Percentiles rank a stretch among this genome's conserved stretches.
Evolutionary conservation across 768 basidiomycete species (phyloP).

Genomic region (Lentinula sp.): DNA sequence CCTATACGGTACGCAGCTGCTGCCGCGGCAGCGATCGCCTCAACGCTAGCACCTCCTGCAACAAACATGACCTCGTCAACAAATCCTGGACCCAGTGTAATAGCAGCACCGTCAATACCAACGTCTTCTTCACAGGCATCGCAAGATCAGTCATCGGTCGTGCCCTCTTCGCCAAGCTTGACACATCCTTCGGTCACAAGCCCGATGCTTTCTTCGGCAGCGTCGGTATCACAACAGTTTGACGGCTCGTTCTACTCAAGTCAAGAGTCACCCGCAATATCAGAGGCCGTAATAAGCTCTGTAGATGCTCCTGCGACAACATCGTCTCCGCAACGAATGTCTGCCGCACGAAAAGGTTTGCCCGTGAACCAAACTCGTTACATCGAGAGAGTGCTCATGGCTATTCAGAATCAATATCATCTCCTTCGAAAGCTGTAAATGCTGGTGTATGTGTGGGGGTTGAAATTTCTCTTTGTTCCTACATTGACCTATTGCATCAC

Average conservation of each 20-base stretch:
- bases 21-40: slow-evolving; percentile 38
- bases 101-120: slow-evolving; percentile 35
- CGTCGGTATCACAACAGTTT: slow-evolving; percentile 58
- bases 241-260: slow-evolving; percentile 65
- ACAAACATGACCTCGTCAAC: slow-evolving; percentile 16
- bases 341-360: slow-evolving; percentile 43
- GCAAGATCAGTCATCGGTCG: slow-evolving; percentile 35
- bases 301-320: slow-evolving; percentile 42
- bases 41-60: slow-evolving; percentile 20
- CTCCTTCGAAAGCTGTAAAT: slow-evolving; percentile 36
- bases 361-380: neutral
- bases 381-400: slow-evolving; percentile 15
- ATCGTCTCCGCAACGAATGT: slow-evolving; percentile 51
- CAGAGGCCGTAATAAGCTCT: slow-evolving; percentile 49
- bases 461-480: slow-evolving; percentile 14
- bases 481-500: slow-evolving; percentile 4
- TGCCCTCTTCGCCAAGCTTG: slow-evolving; percentile 70
- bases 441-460: slow-evolving; percentile 35
- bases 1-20: slow-evolving; percentile 69
- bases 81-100: slow-evolving; percentile 23
- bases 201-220: slow-evolving; percentile 74
- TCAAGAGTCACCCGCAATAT: slow-evolving; percentile 67
- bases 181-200: slow-evolving; percentile 84
- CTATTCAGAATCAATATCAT: slow-evolving; percentile 34
- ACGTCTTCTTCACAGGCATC: slow-evolving; percentile 24